Conservation (phyloP, 148 eudicot genomes). For the Fagopyrum tataricum region DNA sequence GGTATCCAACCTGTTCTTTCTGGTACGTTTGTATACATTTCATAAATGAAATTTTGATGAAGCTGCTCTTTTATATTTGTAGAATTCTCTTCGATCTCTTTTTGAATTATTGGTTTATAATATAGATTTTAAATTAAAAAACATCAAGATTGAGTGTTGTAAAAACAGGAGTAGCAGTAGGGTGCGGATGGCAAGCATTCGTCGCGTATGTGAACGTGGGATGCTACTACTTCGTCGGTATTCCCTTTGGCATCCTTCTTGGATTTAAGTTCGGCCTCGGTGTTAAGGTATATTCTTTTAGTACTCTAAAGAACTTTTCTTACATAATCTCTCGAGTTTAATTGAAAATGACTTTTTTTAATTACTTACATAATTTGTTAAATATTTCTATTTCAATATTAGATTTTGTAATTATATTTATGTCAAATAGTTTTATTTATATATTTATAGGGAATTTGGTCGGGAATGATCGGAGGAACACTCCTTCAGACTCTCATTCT, state of each 20-base stretch:
- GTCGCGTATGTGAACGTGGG: slow-evolving; percentile 51
- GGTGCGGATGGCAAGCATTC: slow-evolving; percentile 62
- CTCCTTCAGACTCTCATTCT: slow-evolving; percentile 56
- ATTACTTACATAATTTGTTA: too few species aligned
- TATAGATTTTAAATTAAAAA: too few species aligned
- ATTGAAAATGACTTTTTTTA: too few species aligned
- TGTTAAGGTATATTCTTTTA: slow-evolving; percentile 32
- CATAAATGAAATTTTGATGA: too few species aligned
- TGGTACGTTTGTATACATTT: slow-evolving; percentile 19
- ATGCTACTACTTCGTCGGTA: slow-evolving; percentile 41
- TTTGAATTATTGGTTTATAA: too few species aligned
- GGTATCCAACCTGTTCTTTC: slow-evolving; percentile 56
- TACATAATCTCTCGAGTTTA: neutral
- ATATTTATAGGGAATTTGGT: slow-evolving; percentile 57
- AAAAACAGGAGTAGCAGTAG: slow-evolving; percentile 40
- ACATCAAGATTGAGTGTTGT: too few species aligned
- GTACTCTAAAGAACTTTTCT: neutral
- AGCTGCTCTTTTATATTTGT: too few species aligned
- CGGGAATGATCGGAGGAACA: slow-evolving; percentile 86
- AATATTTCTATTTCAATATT: neutral
- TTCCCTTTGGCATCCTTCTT: slow-evolving; percentile 40
- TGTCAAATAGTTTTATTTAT: neutral
- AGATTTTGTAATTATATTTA: neutral
- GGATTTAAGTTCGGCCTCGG: slow-evolving; percentile 46
- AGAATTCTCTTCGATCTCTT: too few species aligned